Evolutionary conservation across 306 rosid genomes (phyloP).

Genomic region (Nissolia schottii): DNA sequence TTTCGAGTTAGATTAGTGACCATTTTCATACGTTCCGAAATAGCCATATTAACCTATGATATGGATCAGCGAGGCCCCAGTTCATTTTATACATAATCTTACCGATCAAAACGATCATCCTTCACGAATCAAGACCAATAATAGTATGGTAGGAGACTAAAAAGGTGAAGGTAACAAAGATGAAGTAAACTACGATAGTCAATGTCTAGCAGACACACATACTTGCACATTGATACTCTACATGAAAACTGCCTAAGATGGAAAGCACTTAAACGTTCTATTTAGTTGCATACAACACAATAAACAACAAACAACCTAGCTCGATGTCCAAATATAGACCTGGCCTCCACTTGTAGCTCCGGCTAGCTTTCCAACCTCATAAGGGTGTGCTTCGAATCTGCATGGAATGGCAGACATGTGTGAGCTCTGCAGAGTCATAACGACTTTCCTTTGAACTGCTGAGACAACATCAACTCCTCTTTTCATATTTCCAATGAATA

Average conservation of each 20-base stretch:
- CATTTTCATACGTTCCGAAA: too few species aligned
- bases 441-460: constrained; percentile 30
- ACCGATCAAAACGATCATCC: not conserved
- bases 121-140: not conserved
- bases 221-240: not conserved
- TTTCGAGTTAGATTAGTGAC: too few species aligned
- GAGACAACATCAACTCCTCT: constrained; percentile 78
- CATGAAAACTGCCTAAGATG: not conserved
- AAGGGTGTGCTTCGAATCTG: constrained; percentile 61
- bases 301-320: constrained; percentile 11
- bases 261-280: not conserved
- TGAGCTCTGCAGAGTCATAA: constrained; percentile 56
- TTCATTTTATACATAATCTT: too few species aligned
- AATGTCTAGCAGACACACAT: not conserved
- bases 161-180: not conserved
- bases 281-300: not conserved
- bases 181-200: not conserved
- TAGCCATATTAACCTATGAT: too few species aligned
- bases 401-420: constrained; percentile 78
- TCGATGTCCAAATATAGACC: constrained; percentile 39
- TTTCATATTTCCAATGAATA: constrained; percentile 77
- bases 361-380: constrained; percentile 44
- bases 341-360: constrained; percentile 55
- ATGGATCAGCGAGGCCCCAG: too few species aligned
- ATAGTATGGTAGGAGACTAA: not conserved